phyloP scores from a whole-genome alignment of 2,329 filamentous ascomycete species.

The Xylariaceae sp. region DNA sequence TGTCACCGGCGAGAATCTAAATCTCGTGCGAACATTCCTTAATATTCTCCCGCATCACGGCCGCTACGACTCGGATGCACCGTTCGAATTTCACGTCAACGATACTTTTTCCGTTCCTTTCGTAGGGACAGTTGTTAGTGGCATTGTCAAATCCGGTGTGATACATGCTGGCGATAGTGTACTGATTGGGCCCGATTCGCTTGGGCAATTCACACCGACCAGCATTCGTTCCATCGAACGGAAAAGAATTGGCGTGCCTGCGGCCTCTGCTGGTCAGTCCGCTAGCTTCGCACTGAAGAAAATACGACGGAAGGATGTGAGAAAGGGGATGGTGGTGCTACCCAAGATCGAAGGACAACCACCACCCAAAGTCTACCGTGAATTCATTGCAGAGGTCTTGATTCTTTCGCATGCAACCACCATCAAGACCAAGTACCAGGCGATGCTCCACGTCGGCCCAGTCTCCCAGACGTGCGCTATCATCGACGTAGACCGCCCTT shows the following conservation, averaged over 20 bases:
- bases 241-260: conserved; percentile 86
- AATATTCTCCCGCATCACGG: conserved; percentile 96
- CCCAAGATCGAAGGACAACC: conserved; percentile 77
- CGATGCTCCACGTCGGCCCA: conserved; percentile 95
- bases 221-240: conserved; percentile 91
- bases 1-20: conserved; percentile 88
- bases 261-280: conserved; percentile 87
- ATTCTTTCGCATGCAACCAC: conserved; percentile 96
- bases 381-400: conserved; percentile 85
- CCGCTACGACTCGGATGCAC: conserved; percentile 83
- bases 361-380: conserved; percentile 69
- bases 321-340: conserved; percentile 97
- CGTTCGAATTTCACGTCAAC: conserved; percentile 94
- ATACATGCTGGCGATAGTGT: conserved; percentile 90
- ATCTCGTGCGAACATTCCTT: conserved; percentile 88
- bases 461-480: conserved; percentile 96
- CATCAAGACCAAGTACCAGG: conserved; percentile 95
- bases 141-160: conserved; percentile 85
- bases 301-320: conserved; percentile 85
- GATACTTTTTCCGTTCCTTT: conserved; percentile 98
- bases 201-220: conserved; percentile 87
- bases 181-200: conserved; percentile 84
- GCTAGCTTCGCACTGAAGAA: conserved; percentile 90
- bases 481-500: conserved; percentile 95
- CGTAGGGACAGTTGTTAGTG: conserved; percentile 93